Percentiles rank a stretch among this genome's conserved stretches.
Conservation (phyloP, 495 filamentous ascomycete species). For the Penicillium malachiteum region DNA sequence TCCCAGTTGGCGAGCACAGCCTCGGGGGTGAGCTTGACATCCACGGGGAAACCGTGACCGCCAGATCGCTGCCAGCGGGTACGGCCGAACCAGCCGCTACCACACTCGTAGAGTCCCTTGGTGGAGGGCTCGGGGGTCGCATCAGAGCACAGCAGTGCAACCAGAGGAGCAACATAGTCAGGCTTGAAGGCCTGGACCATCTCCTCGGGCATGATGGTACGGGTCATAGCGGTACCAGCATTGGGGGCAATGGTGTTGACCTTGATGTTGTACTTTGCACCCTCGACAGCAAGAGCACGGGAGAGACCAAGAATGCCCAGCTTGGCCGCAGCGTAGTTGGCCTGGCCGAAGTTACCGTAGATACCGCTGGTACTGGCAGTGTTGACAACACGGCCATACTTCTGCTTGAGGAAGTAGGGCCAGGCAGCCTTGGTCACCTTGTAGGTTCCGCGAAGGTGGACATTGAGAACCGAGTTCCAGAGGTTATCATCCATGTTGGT, state of each 20-base stretch:
- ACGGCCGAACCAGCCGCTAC: conserved; percentile 87
- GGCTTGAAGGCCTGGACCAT: conserved; percentile 99
- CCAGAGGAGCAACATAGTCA: conserved; percentile 93
- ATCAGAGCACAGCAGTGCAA: conserved; percentile 86
- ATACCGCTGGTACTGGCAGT: conserved; percentile 96
- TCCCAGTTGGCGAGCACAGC: conserved; percentile 76
- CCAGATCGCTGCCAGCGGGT: conserved; percentile 95
- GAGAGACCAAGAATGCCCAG: conserved; percentile 93
- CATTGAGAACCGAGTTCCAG: conserved; percentile 89
- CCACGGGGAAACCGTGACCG: conserved; percentile 89
- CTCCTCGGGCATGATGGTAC: conserved; percentile 93
- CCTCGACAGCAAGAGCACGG: conserved; percentile 87
- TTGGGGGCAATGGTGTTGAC: conserved; percentile 99
- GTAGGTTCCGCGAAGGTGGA: conserved; percentile 93
- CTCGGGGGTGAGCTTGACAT: conserved; percentile 84
- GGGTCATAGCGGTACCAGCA: conserved; percentile 94
- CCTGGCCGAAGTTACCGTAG: conserved; percentile 98
- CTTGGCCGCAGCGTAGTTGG: conserved; percentile 97
- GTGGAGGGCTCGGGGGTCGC: conserved; percentile 79
- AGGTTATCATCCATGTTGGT: conserved; percentile 93
- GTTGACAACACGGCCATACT: conserved; percentile 96
- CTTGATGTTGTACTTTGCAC: conserved; percentile 95
- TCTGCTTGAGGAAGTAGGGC: conserved; percentile 98
- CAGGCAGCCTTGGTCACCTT: conserved; percentile 97
- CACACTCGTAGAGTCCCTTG: conserved; percentile 92